Base-by-base conservation (phyloP, 148 eudicot species). In the Oxyria digyna region DNA sequence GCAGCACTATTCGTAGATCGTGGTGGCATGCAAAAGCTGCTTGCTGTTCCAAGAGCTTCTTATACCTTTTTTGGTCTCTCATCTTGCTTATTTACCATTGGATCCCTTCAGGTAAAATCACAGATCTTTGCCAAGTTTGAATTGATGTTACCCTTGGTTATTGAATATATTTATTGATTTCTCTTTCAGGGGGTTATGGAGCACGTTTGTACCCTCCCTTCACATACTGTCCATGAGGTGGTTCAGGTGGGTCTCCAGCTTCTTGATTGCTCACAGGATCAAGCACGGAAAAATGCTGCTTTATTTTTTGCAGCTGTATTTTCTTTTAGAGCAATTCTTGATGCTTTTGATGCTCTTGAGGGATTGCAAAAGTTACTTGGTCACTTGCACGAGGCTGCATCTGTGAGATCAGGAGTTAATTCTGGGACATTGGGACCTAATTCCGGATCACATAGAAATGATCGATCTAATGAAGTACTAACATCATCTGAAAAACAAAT, bases 401-500 rank as follows among this genome's bases (percentile, higher is more conserved):
- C 89, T 24, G 87, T 90, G 68, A 84, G 97, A 74, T 84, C 97
- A 68, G 99, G 98, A 69, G 84, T 79, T 52, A 78, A 81, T 73
- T 79, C 95, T 69, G 96, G 89, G 66, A 70, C 86, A 57, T 32
- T 87, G 71, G 88, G 84, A 67, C 42, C 85, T 81, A 67, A 78
- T 71, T 68, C 96, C 18, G 87, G 86, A 38, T 72, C 99, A 63
- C 80, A 83, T 69, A 81, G 90, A 67, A 90, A 81, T 82, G 97
- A 94, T 62, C 84, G 91, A 42, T 77, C 91, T 68, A 83, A 87
- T 74, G 99, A 94, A 70, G 92, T 88, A 42, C 81, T 94, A 62
- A 90, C 99, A 32, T 84, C 96, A 55, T 90, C 86, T 15, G 97
- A 88, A 80, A 94, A 94, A 79, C 97, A 94, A 84, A 87, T 94